Base-by-base conservation (phyloP, 352 stramenopile species). In the Pythium brassicae region DNA sequence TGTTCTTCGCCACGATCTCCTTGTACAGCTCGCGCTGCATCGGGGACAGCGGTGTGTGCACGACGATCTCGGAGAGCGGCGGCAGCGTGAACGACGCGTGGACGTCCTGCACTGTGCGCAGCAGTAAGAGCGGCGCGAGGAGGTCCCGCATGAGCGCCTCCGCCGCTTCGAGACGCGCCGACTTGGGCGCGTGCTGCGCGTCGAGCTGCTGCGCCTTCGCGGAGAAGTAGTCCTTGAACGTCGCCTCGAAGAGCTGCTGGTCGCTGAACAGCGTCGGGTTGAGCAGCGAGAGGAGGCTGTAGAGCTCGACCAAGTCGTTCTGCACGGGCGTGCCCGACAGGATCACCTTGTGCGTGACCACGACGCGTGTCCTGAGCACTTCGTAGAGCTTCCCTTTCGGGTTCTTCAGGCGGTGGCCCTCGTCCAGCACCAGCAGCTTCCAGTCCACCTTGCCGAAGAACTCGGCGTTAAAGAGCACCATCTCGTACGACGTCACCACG, bases 381-480 rank as follows among this genome's bases (percentile, higher is more conserved):
- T 69, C 57, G 55, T 86, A 72, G 35, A 89, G 62, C 52, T 78
- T 69, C 1, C 83, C 69, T 37, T 81, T 76, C 1, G 67, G 65
- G 59, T 95, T 97, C 71, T 96, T 96, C n/a, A 97, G 85, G 19
- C 79, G 68, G 61, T 97, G 89, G 23, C 81, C 86, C 68, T 97
- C 89, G 56, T 97, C 87, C 23, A 97, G 71, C 15, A 97, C 57
- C n/a, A 89, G 57, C 9, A 88, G 50, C 6, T 70, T 66, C 81
- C 83, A 87, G 58, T 62, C 59, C 19, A 68, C 57, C 7, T 66
- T 72, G 46, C 57, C 43, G 62, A 82, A 88, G 63, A 81, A 92
- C 1, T 68, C 60, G 22, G 71, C 60, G 56, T 89, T 83, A 20
- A 71, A 71, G 15, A 89, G 53, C 46, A 90, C 47, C 69, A 86